Base-by-base conservation (phyloP, 768 basidiomycete species). In the Boletus edulis region DNA sequence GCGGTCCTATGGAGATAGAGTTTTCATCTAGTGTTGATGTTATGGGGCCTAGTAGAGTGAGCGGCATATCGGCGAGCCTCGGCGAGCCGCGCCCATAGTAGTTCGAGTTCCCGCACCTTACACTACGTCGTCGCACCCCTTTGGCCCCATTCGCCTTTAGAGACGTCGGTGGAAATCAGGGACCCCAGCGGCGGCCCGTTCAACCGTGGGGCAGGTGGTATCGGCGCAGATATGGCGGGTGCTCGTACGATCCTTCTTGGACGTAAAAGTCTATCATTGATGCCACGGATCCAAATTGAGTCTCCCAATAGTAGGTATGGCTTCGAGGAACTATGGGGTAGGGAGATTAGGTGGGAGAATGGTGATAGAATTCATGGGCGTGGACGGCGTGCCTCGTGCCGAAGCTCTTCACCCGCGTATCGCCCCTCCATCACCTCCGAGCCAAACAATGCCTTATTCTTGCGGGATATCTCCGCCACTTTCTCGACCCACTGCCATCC, bases 381-480 rank as follows among this genome's bases (percentile, higher is more conserved):
- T 29, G 29, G 29, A 29, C 29, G 20, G 13, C 80, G 38, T 55
- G 86, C 87, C 80, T 91, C 88, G 62, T 83, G 84, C 59, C 89
- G 83, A 52, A 98, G 74, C 42, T 94, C 91, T 66, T 98, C 95
- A 0, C 94, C 91, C 14, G 84, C 89, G 64, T 87, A 91, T 62
- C 93, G 93, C 0, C 84, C 86, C 62, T 94, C 93, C 83, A 94
- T 89, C 70, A 95, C 91, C 62, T 89, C 91, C 9, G 83, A 84
- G 1, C 86, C 86, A 10, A 92, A 76, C 18, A 98, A 75, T 4
- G 86, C 87, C 10, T 80, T 84, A 0, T 94, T 94, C 66, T 96
- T 95, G 40, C 95, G 78, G 76, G 98, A 98, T 39, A 98, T 89
- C 72, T 98, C 96, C 0, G 93, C 94, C 68, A 98, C 97, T 68